Conservation (phyloP, 345 rosid species). For the Populus davidiana region DNA sequence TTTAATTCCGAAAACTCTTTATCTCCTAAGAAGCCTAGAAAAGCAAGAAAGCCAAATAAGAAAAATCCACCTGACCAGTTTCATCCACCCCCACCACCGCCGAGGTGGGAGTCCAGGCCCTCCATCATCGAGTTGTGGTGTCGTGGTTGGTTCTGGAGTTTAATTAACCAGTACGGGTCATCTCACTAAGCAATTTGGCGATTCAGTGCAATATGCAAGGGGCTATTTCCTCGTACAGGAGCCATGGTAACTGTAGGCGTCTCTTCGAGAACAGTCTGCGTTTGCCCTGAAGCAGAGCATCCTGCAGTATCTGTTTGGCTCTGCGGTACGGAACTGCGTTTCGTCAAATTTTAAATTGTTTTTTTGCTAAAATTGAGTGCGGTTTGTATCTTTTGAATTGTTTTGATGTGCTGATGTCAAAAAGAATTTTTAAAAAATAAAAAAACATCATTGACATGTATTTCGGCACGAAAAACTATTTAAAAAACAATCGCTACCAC, state of each 20-base stretch:
- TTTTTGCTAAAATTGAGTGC: no score
- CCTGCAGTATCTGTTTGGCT: no score
- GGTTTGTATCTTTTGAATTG: no score
- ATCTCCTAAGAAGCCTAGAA: constrained; percentile 78
- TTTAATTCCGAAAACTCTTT: constrained; percentile 22
- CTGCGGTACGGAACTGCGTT: no score
- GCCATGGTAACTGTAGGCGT: constrained; percentile 86
- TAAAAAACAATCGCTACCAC: no score
- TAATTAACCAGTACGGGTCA: neutral
- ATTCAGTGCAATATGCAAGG: neutral
- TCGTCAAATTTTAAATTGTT: no score
- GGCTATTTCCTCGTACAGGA: constrained; percentile 62
- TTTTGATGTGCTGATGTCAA: no score
- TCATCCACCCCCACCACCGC: constrained; percentile 90
- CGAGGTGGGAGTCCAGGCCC: constrained; percentile 84
- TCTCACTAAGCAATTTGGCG: neutral
- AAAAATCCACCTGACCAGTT: constrained; percentile 89
- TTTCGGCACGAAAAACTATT: no score
- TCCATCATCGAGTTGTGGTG: constrained; percentile 74
- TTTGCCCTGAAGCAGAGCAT: constrained; percentile 72
- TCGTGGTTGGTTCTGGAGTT: constrained; percentile 22
- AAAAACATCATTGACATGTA: no score
- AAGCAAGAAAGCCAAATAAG: constrained; percentile 82
- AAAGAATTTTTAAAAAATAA: no score
- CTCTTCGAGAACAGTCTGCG: constrained; percentile 71